A percentile compares a stretch with the other conserved stretches of the same genome.
Evolutionary conservation across 1,284 basidiomycete species (phyloP).

Genomic region (Cutaneotrichosporon mucoides): DNA sequence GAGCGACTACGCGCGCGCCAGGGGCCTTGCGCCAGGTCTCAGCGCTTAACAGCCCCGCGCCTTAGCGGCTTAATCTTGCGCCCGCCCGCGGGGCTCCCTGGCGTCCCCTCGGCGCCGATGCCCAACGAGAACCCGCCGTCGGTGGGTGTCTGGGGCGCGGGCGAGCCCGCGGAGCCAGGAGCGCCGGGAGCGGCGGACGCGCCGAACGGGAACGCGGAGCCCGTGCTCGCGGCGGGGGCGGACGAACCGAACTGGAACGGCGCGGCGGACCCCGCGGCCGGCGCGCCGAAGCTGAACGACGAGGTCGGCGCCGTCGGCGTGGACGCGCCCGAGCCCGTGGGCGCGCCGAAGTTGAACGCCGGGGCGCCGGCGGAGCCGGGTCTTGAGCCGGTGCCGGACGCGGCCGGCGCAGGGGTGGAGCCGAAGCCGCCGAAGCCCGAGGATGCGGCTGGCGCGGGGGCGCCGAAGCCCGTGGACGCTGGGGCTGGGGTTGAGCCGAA

Average conservation of each 20-base stretch:
- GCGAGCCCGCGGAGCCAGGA: constrained; percentile 8
- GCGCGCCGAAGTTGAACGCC: not conserved
- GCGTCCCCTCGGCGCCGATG: constrained; percentile 11
- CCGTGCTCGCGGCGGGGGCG: not conserved
- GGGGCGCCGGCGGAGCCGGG: not conserved
- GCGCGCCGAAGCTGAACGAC: constrained; percentile 15
- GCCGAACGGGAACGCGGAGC: constrained; percentile 15
- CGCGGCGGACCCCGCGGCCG: not conserved
- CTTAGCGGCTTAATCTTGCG: constrained; percentile 33
- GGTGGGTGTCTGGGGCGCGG: not conserved
- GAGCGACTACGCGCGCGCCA: no score
- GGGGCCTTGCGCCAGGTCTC: no score
- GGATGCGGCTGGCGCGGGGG: not conserved
- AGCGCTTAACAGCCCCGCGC: constrained; percentile 18
- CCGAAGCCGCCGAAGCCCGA: not conserved
- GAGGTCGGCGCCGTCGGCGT: not conserved
- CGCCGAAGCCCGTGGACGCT: not conserved
- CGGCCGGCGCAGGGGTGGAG: not conserved
- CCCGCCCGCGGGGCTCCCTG: constrained; percentile 22
- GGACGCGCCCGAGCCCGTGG: not conserved
- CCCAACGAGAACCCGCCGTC: constrained; percentile 14
- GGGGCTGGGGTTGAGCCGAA: not conserved
- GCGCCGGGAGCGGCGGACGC: constrained; percentile 3
- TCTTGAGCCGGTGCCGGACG: not conserved
- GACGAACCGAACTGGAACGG: not conserved